These are phyloP conservation scores for Citeromyces matritensis DNA, from an alignment of 805 yeast genomes.

Conservation along the genomic window DNA sequence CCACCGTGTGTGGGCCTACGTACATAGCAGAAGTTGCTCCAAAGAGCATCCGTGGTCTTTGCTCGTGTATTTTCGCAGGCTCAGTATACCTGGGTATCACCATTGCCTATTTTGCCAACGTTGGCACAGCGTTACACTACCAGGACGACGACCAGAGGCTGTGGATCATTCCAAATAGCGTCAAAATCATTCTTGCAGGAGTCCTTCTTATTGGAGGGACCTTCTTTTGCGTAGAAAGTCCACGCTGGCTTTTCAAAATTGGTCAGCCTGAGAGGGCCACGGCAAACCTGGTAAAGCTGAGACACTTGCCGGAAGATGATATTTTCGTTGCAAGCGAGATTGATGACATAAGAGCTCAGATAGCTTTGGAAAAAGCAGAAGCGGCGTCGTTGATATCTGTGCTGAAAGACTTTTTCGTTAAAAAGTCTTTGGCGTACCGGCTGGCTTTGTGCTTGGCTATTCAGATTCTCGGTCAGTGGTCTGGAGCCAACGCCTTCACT, in stretches of 20 bases:
- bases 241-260: slow-evolving; percentile 33
- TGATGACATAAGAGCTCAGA: slow-evolving; percentile 32
- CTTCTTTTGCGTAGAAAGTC: slow-evolving; percentile 28
- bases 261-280: slow-evolving; percentile 24
- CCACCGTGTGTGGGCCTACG: slow-evolving; percentile 40
- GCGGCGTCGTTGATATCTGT: slow-evolving; percentile 10
- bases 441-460: slow-evolving; percentile 22
- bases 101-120: slow-evolving; percentile 31
- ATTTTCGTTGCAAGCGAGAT: slow-evolving; percentile 34
- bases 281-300: slow-evolving; percentile 21
- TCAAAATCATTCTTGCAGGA: slow-evolving; percentile 33
- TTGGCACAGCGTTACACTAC: slow-evolving; percentile 33
- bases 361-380: slow-evolving; percentile 17
- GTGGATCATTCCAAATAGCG: slow-evolving; percentile 37
- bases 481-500: slow-evolving; percentile 42
- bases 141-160: slow-evolving; percentile 19
- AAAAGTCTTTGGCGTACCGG: slow-evolving; percentile 27
- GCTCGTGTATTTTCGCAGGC: slow-evolving; percentile 38
- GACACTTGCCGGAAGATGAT: slow-evolving; percentile 28
- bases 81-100: slow-evolving; percentile 41
- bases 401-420: slow-evolving; percentile 18
- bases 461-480: slow-evolving; percentile 41
- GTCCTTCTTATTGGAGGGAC: slow-evolving; percentile 23
- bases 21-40: slow-evolving; percentile 41
- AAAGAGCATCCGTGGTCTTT: slow-evolving; percentile 31